Conservation (phyloP, 164 flowering plant genomes). For the Amborella trichopoda region DNA sequence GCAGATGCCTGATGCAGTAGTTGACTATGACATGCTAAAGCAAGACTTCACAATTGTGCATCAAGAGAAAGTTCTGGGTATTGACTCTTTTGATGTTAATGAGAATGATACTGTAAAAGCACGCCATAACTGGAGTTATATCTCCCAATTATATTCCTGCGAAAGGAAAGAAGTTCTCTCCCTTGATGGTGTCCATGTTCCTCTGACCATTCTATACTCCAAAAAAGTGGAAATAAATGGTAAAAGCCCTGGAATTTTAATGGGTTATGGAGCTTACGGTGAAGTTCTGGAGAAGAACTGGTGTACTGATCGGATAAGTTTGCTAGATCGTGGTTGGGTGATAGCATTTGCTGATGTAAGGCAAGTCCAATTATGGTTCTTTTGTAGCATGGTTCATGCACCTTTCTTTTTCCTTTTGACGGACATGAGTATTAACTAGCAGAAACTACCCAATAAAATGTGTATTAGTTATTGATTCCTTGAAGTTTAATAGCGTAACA, state of each 20-base stretch:
- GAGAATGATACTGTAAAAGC: constrained; percentile 6
- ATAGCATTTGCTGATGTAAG: constrained; percentile 97
- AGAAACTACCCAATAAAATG: no score
- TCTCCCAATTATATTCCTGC: constrained; percentile 43
- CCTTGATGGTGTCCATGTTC: constrained; percentile 62
- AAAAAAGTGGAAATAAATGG: constrained; percentile 31
- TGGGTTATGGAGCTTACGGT: constrained; percentile 93
- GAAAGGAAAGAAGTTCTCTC: constrained; percentile 64
- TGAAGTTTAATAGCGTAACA: no score
- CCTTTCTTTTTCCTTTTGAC: no score
- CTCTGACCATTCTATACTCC: constrained; percentile 73
- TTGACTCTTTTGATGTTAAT: constrained; percentile 8
- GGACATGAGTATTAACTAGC: no score
- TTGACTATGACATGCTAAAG: constrained; percentile 72
- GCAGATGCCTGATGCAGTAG: constrained; percentile 86
- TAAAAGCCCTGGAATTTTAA: constrained; percentile 67
- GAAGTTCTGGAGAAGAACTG: constrained; percentile 82
- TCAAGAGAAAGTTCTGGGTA: constrained; percentile 54
- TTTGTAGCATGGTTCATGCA: not conserved
- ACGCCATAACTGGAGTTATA: constrained; percentile 29
- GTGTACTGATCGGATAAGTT: constrained; percentile 63
- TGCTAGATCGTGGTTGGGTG: constrained; percentile 93
- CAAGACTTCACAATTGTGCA: constrained; percentile 42
- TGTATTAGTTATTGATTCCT: no score
- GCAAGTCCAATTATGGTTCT: constrained; percentile 16